phyloP scores from a whole-genome alignment of 805 yeast genomes.

The Starmerella bombicola region DNA sequence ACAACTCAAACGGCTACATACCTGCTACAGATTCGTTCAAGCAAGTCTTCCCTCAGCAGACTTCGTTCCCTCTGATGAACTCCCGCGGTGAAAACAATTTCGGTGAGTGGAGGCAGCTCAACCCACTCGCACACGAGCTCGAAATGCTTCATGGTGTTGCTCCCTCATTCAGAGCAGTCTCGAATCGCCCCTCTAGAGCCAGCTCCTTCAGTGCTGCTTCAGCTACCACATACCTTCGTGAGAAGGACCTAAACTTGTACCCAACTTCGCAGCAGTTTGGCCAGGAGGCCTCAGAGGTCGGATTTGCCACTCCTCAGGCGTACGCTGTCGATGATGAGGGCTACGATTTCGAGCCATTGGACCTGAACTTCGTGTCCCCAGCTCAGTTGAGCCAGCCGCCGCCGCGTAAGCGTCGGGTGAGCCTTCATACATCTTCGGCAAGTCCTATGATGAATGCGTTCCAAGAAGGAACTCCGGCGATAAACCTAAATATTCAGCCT shows the following conservation, averaged over 20 bases:
- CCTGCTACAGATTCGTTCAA: neutral
- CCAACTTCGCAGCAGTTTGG: conserved; percentile 15
- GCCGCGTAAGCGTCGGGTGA: conserved; percentile 11
- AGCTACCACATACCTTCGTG: conserved; percentile 46
- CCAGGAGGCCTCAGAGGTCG: conserved; percentile 52
- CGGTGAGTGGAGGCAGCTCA: conserved; percentile 15
- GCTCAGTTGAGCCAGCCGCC: conserved; percentile 11
- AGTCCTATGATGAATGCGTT: neutral
- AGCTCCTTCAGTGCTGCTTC: conserved; percentile 53
- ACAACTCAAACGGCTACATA: neutral
- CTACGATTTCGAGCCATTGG: conserved; percentile 12
- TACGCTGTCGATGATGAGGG: conserved; percentile 25
- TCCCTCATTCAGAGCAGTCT: conserved; percentile 12
- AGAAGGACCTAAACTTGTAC: conserved; percentile 30
- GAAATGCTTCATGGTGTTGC: conserved; percentile 11
- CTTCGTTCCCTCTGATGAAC: neutral
- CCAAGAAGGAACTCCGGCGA: too few species aligned
- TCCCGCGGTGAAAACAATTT: neutral
- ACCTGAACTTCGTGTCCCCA: conserved; percentile 11
- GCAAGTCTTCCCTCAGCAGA: neutral
- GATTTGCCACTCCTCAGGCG: conserved; percentile 68
- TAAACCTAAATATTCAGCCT: too few species aligned
- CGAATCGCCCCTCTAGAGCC: conserved; percentile 18
- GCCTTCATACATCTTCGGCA: neutral
- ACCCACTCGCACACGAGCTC: conserved; percentile 21